Evolutionary conservation across 805 yeast genomes (phyloP), one percentile per base, ranked within the genome.

Genomic region (Barnettozyma californica): DNA sequence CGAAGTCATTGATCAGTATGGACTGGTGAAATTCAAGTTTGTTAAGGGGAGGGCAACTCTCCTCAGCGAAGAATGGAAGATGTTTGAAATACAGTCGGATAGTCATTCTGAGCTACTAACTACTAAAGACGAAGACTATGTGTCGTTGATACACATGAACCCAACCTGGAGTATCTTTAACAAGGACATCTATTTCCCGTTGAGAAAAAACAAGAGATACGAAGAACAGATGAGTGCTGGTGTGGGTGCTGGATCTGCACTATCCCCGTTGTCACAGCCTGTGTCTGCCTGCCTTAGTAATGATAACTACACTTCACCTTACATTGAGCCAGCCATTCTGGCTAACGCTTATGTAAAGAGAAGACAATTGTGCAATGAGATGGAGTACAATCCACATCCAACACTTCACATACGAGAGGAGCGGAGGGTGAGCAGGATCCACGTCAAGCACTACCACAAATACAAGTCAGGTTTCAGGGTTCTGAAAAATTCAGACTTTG

Each of bases 311-410:
- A 44, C 36, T 26, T 37, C 51, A 10, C 59, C 59, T 14, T 56
- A 53, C 39, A 41, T 55, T 40, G 60, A 55, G n/a, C 48, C 56
- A 10, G 26, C 45, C 34, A 20, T 56, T n/a, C 41, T 16, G 10
- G 18, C n/a, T n/a, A 56, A 56, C 34, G 14, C 7, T 2, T 2
- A 23, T 20, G 37, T 47, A 9, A 40, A 47, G 18, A 34, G 44
- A 35, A 11, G 16, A 13, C 47, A 47, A 18, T 25, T 47, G 16
- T 16, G 29, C 20, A 39, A 40, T 8, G 11, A 9, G 5, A 19
- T 47, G 14, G 45, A 39, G 33, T 44, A 44, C 14, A 47, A 39
- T 44, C 50, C 50, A 18, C 38, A 40, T 29, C 50, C 50, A 34
- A 34, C 21, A 0, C 41, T 47, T n/a, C 47, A 43, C 16, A 6